Conservation (phyloP, 2,329 filamentous ascomycete genomes). For the Hypocreales sp. region DNA sequence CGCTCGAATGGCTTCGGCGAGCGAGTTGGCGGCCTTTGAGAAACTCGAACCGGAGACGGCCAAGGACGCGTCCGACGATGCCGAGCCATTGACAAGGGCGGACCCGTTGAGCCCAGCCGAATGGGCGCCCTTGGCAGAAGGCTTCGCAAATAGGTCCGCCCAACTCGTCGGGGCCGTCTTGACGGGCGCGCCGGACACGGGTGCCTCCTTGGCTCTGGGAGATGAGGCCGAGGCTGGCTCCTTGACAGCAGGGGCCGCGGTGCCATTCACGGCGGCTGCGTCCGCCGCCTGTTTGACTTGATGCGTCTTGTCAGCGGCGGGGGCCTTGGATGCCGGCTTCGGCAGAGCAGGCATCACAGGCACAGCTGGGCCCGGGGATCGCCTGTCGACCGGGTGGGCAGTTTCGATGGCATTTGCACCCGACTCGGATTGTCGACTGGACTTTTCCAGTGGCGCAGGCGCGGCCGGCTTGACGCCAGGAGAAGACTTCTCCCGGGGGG, state of each 20-base stretch:
- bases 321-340: constrained; percentile 17
- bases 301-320: constrained; percentile 6
- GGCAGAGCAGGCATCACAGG: constrained; percentile 32
- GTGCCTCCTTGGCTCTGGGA: constrained; percentile 2
- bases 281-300: background rate
- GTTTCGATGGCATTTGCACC: constrained; percentile 1
- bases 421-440: constrained; percentile 6
- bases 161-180: constrained; percentile 20
- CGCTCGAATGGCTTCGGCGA: constrained; percentile 62
- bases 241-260: constrained; percentile 1
- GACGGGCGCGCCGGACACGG: constrained; percentile 8
- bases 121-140: constrained; percentile 8
- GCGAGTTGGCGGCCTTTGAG: constrained; percentile 34
- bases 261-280: constrained; percentile 8
- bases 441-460: constrained; percentile 4
- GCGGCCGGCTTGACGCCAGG: background rate
- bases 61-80: constrained; percentile 5
- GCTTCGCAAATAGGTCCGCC: constrained; percentile 23
- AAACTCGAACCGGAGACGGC: constrained; percentile 18
- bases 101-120: constrained; percentile 12
- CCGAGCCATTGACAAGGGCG: constrained; percentile 10
- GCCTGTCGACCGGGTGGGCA: constrained; percentile 13
- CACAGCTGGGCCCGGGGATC: constrained; percentile 21
- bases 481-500: background rate
- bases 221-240: too few relatives aligned